phyloP scores from a whole-genome alignment of 331 rosid genomes.

The Phaseolus coccineus region DNA sequence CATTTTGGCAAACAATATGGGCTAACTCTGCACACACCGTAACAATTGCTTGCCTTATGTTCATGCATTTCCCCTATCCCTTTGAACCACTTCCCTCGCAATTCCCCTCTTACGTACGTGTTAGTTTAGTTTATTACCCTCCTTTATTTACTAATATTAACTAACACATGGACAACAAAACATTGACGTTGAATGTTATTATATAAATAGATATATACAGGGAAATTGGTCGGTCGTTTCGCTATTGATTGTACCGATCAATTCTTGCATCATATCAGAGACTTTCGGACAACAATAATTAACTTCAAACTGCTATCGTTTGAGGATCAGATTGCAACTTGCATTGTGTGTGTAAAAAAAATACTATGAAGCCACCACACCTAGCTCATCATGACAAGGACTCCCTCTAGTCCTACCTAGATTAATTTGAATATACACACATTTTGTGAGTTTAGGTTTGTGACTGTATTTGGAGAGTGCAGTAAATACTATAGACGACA shows the following conservation, averaged over 20 bases:
- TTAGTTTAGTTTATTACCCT: not conserved
- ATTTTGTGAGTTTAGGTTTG: not conserved
- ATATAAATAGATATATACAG: not conserved
- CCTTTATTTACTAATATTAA: not conserved
- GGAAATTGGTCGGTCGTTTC: constrained; percentile 42
- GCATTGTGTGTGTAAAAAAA: not conserved
- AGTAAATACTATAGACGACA: not conserved
- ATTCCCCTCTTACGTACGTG: not conserved
- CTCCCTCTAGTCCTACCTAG: not conserved
- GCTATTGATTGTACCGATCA: constrained; percentile 26
- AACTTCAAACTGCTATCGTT: not conserved
- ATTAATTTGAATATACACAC: not conserved
- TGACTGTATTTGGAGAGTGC: not conserved
- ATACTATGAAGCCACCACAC: not conserved
- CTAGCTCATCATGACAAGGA: not conserved
- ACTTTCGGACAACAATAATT: constrained; percentile 11
- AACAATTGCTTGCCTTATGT: constrained; percentile 18
- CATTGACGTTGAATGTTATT: constrained; percentile 2
- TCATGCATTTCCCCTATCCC: constrained; percentile 34
- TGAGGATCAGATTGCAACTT: not conserved
- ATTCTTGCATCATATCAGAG: constrained; percentile 16
- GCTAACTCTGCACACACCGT: constrained; percentile 1
- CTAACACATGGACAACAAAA: constrained; percentile 28
- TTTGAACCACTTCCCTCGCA: not conserved
- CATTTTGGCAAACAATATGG: constrained; percentile 43